Evolutionary conservation across 2,329 filamentous ascomycete species (phyloP), one percentile per base, ranked within the genome.

Genomic region (Mycosphaerella sp.): DNA sequence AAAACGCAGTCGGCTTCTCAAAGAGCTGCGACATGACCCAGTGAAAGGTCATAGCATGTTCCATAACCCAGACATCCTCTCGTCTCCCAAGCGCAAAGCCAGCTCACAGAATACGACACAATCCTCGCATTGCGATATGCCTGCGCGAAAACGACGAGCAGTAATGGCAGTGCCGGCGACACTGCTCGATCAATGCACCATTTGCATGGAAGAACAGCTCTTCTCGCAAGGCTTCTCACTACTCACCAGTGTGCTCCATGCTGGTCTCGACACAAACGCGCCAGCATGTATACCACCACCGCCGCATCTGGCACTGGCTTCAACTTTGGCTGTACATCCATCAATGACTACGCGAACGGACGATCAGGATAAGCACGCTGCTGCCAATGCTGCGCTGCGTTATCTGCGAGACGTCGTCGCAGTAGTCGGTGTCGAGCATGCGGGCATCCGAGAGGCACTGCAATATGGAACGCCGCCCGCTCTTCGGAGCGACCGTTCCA

Each of bases 321-420:
- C 79, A 42, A 93, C 89, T 1, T 76, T 96, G n/a, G 72, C 85
- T n/a, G 80, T 93, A 11, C 89, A 95, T 65, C 92, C 92, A 0
- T 73, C 76, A 23, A 81, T 87, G 59, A 96, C 91, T 1, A 93
- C 85, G 2, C 83, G 87, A 47, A 80, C 85, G 3, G 77, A 79
- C 29, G 80, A 82, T 7, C 65, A 73, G 10, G 83, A 86, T 17
- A 80, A 82, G 51, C 71, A 78, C 49, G 77, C 83, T 46, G 80
- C 87, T 8, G 77, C 88, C 2, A 79, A 83, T 50, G 76, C 82
- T 38, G 83, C 90, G 1, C 73, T 92, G 31, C 76, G 77, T 38
- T 87, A 93, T 54, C 77, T 97, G 1, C 83, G 81, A 49, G 81
- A 83, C 51, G 71, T 91, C 1, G 77, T 87, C 17, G 72, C 73